These are phyloP conservation scores for Ophiostoma sp. DNA, from an alignment of 2,329 filamentous ascomycete genomes.

Conservation along the genomic window DNA sequence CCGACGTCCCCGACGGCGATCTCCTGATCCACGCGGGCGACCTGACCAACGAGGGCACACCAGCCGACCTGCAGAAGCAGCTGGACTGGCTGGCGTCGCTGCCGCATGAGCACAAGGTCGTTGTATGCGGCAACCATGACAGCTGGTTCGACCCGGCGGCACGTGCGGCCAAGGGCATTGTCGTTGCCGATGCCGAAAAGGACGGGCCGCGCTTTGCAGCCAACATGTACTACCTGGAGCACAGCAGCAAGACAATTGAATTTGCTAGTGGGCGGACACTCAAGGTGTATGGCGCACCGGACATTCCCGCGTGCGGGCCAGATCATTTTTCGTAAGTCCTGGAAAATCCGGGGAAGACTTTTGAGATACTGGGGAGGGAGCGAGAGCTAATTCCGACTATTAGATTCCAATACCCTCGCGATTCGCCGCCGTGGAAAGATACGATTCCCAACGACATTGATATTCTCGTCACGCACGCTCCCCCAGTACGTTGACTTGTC, in stretches of 20 bases:
- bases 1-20: slow-evolving; percentile 67
- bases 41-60: slow-evolving; percentile 67
- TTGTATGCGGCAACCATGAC: slow-evolving; percentile 86
- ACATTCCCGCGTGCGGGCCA: slow-evolving; percentile 72
- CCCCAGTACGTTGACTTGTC: slow-evolving; percentile 48
- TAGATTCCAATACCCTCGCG: slow-evolving; percentile 64
- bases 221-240: slow-evolving; percentile 67
- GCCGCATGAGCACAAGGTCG: slow-evolving; percentile 73
- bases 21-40: slow-evolving; percentile 88
- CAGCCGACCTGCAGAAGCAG: slow-evolving; percentile 70
- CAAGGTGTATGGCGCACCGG: slow-evolving; percentile 73
- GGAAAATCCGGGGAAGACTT: slow-evolving; percentile 30
- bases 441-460: slow-evolving; percentile 68
- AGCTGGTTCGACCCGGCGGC: slow-evolving; percentile 70
- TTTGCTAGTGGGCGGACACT: slow-evolving; percentile 55
- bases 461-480: slow-evolving; percentile 75
- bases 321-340: slow-evolving; percentile 53
- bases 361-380: slow-evolving; percentile 17
- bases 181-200: slow-evolving; percentile 48
- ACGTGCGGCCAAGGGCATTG: slow-evolving; percentile 51
- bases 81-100: slow-evolving; percentile 74
- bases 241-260: slow-evolving; percentile 57
- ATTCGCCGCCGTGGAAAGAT: slow-evolving; percentile 64
- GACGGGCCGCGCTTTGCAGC: slow-evolving; percentile 45
- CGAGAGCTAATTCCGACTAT: background rate